Conservation (phyloP, 768 basidiomycete species). For the Pleurotus ostreatus region DNA sequence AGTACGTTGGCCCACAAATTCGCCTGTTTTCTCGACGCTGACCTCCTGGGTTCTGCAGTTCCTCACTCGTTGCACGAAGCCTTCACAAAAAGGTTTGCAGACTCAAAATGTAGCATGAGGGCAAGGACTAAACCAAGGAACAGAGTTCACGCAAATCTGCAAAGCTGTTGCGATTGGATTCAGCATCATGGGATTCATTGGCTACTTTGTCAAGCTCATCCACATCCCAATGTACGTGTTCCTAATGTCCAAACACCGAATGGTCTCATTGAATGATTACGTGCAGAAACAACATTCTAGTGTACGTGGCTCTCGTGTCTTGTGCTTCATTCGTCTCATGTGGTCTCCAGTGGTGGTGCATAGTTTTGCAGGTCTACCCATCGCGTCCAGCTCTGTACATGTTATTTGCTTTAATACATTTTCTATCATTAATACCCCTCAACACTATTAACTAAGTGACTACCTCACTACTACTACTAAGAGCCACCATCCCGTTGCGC, state of each 20-base stretch:
- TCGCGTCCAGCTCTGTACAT: conserved; percentile 15
- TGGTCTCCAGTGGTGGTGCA: conserved; percentile 64
- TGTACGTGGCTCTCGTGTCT: conserved; percentile 56
- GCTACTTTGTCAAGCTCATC: conserved; percentile 97
- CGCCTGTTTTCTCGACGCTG: neutral
- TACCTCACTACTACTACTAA: neutral
- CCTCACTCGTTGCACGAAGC: conserved; percentile 96
- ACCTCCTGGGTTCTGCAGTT: conserved; percentile 52
- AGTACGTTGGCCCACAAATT: conserved; percentile 40
- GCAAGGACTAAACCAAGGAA: neutral
- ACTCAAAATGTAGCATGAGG: neutral
- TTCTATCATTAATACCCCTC: conserved; percentile 11
- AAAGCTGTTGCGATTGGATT: conserved; percentile 97
- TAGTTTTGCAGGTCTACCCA: conserved; percentile 26
- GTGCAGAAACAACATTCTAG: conserved; percentile 90
- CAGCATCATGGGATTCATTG: conserved; percentile 99
- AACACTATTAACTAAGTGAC: too few relatives aligned
- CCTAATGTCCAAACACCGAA: neutral
- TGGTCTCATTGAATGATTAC: conserved; percentile 11
- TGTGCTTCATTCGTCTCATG: conserved; percentile 18
- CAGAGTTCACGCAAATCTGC: conserved; percentile 94
- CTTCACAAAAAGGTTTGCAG: conserved; percentile 82
- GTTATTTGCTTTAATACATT: conserved; percentile 13
- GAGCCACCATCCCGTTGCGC: neutral
- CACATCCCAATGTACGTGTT: conserved; percentile 93